Evolutionary conservation across 352 stramenopile genomes (phyloP), one percentile per base, ranked within the genome.

Genomic region (Aphanomyces cochlioides): DNA sequence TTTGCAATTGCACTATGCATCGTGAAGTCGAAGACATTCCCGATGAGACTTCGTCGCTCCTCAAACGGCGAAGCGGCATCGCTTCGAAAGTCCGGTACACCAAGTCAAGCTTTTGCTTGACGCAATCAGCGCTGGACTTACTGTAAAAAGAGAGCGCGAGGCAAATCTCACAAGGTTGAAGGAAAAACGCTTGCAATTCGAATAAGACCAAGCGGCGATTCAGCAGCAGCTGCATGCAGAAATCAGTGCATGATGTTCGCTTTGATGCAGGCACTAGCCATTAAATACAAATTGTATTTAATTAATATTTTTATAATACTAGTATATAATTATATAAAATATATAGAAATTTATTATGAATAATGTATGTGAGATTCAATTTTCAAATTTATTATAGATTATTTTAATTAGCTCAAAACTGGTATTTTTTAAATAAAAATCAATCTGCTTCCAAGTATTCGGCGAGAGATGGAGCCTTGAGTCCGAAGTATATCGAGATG

Each of bases 401-500:
- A 37, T 45, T 6, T 15, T 45, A 41, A 12, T 41, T 58, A n/a
- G 37, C 50, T 19, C 17, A 37, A 19, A n/a, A 58, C 21, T 37
- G 37, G 21, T 15, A 10, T 50, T 50, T 58, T n/a, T 58, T 37
- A n/a, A n/a, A 58, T 19, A n/a, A n/a, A 58, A 58, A 63, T 63
- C 34, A 40, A 28, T 41, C 34, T 5, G 43, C 17, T 5, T 5
- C 4, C 17, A 63, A 37, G 34, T 63, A 41, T n/a, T 10, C n/a
- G 34, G 39, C 56, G 28, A 63, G 12, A 6, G 6, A 10, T 7
- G 56, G 57, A 45, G 57, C 37, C 17, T 48, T 7, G 10, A 66
- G 7, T 28, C 57, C 37, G 37, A 66, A 66, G 57, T 66, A 48
- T 17, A 45, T 66, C 15, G 57, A 66, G 57, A 48, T 66, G 19